These are phyloP conservation scores for Sphagnum contortum DNA, from an alignment of 225 moss, liverwort and hornwort genomes.

Conservation along the genomic window DNA sequence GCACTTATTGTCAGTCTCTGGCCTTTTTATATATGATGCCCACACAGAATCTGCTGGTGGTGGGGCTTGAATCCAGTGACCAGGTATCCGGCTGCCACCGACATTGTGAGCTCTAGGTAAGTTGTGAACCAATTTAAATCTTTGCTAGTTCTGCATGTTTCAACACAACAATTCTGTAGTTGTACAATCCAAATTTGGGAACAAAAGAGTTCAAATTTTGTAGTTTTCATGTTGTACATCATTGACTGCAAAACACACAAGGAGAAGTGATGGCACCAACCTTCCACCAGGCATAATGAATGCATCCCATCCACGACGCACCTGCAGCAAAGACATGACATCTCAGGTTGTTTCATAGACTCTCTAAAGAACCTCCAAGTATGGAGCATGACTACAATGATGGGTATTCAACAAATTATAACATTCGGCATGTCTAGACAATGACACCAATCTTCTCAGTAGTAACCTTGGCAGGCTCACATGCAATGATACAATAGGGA, in stretches of 20 bases:
- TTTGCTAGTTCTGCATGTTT: too few relatives aligned
- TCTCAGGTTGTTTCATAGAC: neutral
- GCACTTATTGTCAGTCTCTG: too few relatives aligned
- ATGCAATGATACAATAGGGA: neutral
- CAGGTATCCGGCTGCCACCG: slow-evolving; percentile 79
- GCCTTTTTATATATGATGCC: slow-evolving; percentile 80
- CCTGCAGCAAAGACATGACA: slow-evolving; percentile 28
- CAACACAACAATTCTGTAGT: neutral
- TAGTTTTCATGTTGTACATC: too few relatives aligned
- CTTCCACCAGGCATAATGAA: slow-evolving; percentile 91
- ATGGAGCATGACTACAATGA: neutral
- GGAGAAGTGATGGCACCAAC: slow-evolving; percentile 21
- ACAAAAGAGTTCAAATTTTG: neutral
- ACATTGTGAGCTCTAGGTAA: too few relatives aligned
- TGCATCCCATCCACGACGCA: slow-evolving; percentile 88
- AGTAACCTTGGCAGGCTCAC: too few relatives aligned
- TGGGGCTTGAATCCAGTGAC: slow-evolving; percentile 80
- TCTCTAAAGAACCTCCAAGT: neutral
- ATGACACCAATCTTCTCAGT: neutral
- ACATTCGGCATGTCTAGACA: neutral
- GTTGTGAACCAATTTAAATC: too few relatives aligned
- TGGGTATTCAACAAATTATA: too few relatives aligned
- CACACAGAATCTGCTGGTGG: slow-evolving; percentile 76
- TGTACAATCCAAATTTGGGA: neutral
- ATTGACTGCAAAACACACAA: too few relatives aligned